phyloP scores from a whole-genome alignment of 2,329 filamentous ascomycete species.

The Penicillium vulpinum region DNA sequence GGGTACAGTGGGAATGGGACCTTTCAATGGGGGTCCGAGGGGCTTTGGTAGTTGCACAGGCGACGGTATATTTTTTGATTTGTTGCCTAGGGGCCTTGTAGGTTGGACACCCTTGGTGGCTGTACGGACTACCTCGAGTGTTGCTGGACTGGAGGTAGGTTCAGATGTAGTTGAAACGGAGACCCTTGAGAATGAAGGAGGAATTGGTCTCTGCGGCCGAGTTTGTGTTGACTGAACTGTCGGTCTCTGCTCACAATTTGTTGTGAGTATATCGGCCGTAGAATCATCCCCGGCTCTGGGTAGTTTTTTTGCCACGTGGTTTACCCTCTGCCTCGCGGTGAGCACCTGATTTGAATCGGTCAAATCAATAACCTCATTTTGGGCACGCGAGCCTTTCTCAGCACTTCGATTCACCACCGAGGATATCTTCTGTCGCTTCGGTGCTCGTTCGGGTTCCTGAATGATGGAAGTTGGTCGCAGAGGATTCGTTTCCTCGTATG shows the following conservation, averaged over 20 bases:
- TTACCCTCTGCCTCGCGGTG: background rate
- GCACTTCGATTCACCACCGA: constrained; percentile 14
- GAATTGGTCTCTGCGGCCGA: background rate
- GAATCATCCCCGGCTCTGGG: background rate
- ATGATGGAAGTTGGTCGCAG: constrained; percentile 9
- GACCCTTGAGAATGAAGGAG: background rate
- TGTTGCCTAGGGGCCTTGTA: background rate
- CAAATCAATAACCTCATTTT: constrained; percentile 25
- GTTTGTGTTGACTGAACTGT: background rate
- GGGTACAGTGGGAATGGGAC: background rate
- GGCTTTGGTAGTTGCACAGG: background rate
- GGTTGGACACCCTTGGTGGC: background rate
- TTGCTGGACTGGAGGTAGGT: background rate
- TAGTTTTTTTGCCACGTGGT: background rate
- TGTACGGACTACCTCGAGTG: background rate
- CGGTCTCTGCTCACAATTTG: background rate
- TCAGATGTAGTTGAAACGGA: background rate
- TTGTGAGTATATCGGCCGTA: background rate
- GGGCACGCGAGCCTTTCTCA: constrained; percentile 6
- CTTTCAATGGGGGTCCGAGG: background rate
- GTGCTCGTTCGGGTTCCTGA: constrained; percentile 27
- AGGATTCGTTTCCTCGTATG: constrained; percentile 55
- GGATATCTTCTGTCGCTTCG: constrained; percentile 37
- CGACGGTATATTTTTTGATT: background rate
- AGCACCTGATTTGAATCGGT: constrained; percentile 11